Evolutionary conservation across 2,329 filamentous ascomycete species (phyloP).

Genomic region (Harringtonia aguacate): DNA sequence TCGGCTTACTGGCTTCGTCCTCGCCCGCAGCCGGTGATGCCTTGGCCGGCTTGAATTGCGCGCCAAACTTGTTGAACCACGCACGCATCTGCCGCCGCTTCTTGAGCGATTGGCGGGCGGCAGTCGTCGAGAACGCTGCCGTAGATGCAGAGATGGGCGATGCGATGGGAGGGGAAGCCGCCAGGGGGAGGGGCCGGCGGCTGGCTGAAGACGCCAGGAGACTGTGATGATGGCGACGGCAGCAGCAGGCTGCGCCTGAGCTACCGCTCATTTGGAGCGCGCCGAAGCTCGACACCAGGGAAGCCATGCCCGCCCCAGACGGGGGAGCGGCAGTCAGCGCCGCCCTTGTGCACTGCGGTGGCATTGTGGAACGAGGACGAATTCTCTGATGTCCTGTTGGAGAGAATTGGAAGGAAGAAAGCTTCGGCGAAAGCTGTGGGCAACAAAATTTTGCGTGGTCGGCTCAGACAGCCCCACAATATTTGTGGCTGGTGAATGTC

Average conservation of each 20-base stretch:
- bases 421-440: too few relatives aligned
- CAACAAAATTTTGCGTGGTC: too few relatives aligned
- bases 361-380: conserved; percentile 14
- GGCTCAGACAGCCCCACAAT: too few relatives aligned
- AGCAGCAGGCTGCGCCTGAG: background rate
- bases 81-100: conserved; percentile 1
- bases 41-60: background rate
- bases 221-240: background rate
- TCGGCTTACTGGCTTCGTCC: background rate
- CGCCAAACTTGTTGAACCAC: conserved; percentile 1
- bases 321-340: background rate
- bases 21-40: background rate
- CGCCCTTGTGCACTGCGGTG: conserved; percentile 1
- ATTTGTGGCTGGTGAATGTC: too few relatives aligned
- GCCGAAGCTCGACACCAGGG: background rate
- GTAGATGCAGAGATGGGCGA: background rate
- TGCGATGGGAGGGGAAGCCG: background rate
- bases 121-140: background rate
- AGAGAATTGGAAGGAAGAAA: too few relatives aligned
- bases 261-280: background rate
- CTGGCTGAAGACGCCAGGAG: too few relatives aligned
- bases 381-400: background rate
- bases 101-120: background rate
- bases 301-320: background rate
- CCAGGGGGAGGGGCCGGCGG: background rate